A percentile compares a stretch with the other conserved stretches of the same genome.
Conservation (phyloP, 495 filamentous ascomycete species). For the Xylaria palmicola region DNA sequence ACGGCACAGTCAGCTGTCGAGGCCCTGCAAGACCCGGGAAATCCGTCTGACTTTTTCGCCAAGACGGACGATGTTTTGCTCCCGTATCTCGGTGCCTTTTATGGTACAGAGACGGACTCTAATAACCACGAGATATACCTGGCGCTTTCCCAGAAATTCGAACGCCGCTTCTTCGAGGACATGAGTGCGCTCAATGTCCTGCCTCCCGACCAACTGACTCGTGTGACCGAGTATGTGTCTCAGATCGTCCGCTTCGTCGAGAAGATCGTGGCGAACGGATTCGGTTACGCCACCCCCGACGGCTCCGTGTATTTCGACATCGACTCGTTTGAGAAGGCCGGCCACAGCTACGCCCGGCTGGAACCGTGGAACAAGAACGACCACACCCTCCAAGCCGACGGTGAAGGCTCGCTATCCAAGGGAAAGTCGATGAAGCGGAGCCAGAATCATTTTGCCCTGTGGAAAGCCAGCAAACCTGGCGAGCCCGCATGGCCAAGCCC, state of each 20-base stretch:
- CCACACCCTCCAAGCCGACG: constrained; percentile 65
- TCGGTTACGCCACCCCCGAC: constrained; percentile 62
- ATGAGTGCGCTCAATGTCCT: constrained; percentile 70
- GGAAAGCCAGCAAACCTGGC: constrained; percentile 76
- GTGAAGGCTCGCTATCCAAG: constrained; percentile 66
- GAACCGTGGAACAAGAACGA: constrained; percentile 76
- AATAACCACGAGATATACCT: constrained; percentile 65
- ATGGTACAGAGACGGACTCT: constrained; percentile 46
- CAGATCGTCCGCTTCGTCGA: constrained; percentile 63
- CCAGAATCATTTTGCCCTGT: constrained; percentile 70
- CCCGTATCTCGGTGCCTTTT: constrained; percentile 64
- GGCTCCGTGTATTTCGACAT: constrained; percentile 81
- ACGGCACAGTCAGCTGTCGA: constrained; percentile 33
- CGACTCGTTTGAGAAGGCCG: constrained; percentile 64
- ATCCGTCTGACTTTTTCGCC: constrained; percentile 22
- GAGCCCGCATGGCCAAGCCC: constrained; percentile 72
- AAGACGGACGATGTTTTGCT: constrained; percentile 51
- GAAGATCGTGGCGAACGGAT: constrained; percentile 59
- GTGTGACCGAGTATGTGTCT: constrained; percentile 71
- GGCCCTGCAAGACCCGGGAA: constrained; percentile 25
- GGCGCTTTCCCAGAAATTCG: constrained; percentile 64
- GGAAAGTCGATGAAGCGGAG: constrained; percentile 43
- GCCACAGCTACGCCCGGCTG: constrained; percentile 68
- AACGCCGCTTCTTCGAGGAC: constrained; percentile 68
- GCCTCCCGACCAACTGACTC: constrained; percentile 63